Base-by-base conservation (phyloP, 371 early-diverging fungal genomes). In the Apophysomyces sp. region DNA sequence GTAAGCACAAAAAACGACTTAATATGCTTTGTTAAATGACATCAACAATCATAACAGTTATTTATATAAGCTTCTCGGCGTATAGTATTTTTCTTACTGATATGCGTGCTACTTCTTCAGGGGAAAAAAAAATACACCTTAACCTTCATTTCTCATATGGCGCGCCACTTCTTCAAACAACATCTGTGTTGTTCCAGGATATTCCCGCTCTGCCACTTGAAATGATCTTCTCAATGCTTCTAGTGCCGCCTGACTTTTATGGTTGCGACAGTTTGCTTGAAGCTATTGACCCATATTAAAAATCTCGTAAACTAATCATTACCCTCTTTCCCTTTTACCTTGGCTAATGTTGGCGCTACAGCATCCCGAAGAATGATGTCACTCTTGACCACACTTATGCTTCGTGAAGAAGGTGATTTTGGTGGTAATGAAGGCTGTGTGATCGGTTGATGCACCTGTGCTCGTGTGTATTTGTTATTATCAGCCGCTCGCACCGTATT, bases 221-320 rank as follows among this genome's bases (percentile, higher is more conserved):
- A 89, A 85, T n/a, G 88, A 80, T 62, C 78, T 67, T 61, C 77
- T 76, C 28, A 89, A 61, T 11, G 76, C 72, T 37, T 87, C 86
- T 12, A 86, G 65, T 9, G 85, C 85, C 44, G 76, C 73, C 53
- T 83, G 77, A 29, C 83, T 84, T 29, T 79, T 80, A 32, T 79
- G 77, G 26, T 66, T 75, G 30, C 74, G 75, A 36, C 81, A 74
- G 11, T 76, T 67, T 16, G 79, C 77, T 21, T 78, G 80, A 21
- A 77, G 69, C 69, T 86, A 72, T 71, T 56, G 26, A 44, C 37
- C 29, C 11, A 18, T 8, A 58, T 39, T n/a, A 49, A 16, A 21
- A 28, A 29, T 15, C 29, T 30, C 2, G 13, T 6, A 37, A 24
- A 4, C 26, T 26, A 37, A 27, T 32, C 53, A 30, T 54, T 40